These are phyloP conservation scores for Tulasnella sp. DNA, from an alignment of 768 basidiomycete species.

Conservation along the genomic window DNA sequence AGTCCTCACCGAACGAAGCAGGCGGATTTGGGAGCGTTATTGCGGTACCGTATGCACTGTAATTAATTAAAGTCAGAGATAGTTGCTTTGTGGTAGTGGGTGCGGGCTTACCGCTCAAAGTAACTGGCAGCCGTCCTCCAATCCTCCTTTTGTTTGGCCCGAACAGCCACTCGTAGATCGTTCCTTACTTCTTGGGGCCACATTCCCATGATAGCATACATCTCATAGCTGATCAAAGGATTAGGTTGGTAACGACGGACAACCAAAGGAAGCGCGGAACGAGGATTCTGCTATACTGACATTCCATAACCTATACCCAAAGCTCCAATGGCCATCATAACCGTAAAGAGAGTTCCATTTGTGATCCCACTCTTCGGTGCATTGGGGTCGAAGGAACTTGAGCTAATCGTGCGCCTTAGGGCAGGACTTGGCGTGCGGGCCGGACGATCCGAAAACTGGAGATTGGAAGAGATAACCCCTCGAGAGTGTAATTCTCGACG, in stretches of 20 bases:
- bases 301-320: constrained; percentile 31
- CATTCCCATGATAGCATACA: constrained; percentile 28
- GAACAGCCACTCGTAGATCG: constrained; percentile 26
- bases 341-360: background rate
- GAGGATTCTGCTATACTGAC: constrained; percentile 11
- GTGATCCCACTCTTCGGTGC: constrained; percentile 2
- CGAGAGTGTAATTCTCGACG: background rate
- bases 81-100: background rate
- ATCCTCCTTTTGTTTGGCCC: constrained; percentile 30
- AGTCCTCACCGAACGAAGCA: no score
- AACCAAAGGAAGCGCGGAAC: background rate
- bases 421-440: background rate
- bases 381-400: constrained; percentile 20
- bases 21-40: no score
- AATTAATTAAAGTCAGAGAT: background rate
- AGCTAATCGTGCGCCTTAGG: background rate
- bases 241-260: background rate
- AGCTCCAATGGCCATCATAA: constrained; percentile 20
- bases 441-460: background rate
- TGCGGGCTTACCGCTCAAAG: constrained; percentile 13
- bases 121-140: constrained; percentile 7
- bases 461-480: background rate
- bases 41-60: no score
- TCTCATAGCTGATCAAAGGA: constrained; percentile 20
- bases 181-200: constrained; percentile 31